Conservation (phyloP, 768 basidiomycete genomes). For the Trametes gibbosa region DNA sequence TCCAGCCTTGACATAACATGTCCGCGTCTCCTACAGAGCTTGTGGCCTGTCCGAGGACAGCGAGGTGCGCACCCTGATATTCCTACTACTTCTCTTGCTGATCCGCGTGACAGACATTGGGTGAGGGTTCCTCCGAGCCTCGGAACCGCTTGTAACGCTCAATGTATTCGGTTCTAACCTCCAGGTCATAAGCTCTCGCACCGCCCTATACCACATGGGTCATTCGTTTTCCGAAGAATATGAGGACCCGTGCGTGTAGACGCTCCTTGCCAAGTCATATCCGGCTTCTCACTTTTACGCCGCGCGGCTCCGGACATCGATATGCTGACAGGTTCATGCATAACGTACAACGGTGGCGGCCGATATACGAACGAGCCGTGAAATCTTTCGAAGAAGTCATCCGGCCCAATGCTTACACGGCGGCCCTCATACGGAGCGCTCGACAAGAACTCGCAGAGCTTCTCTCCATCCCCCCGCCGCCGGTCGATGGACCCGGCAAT, state of each 20-base stretch:
- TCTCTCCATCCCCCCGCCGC: constrained; percentile 18
- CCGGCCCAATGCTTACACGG: constrained; percentile 46
- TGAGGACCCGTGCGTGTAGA: constrained; percentile 55
- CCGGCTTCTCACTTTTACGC: background rate
- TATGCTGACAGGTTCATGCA: constrained; percentile 45
- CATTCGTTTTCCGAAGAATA: constrained; percentile 54
- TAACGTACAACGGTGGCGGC: constrained; percentile 52
- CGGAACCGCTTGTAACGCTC: background rate
- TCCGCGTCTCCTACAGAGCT: constrained; percentile 42
- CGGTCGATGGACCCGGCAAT: background rate
- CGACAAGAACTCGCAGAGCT: constrained; percentile 42
- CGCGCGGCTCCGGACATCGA: background rate
- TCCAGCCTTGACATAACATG: background rate
- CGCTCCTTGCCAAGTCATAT: background rate
- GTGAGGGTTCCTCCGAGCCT: constrained; percentile 32
- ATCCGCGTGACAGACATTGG: constrained; percentile 52
- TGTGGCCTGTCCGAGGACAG: constrained; percentile 69
- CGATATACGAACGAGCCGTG: constrained; percentile 47
- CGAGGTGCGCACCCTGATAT: constrained; percentile 41
- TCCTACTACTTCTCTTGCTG: constrained; percentile 9
- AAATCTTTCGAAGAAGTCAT: constrained; percentile 53
- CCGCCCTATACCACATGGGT: constrained; percentile 63
- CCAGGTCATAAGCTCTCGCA: constrained; percentile 61
- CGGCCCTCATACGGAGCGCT: constrained; percentile 46
- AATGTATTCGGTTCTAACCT: background rate